Conservation (phyloP, 2,329 filamentous ascomycete genomes). For the Fusarium sp. region DNA sequence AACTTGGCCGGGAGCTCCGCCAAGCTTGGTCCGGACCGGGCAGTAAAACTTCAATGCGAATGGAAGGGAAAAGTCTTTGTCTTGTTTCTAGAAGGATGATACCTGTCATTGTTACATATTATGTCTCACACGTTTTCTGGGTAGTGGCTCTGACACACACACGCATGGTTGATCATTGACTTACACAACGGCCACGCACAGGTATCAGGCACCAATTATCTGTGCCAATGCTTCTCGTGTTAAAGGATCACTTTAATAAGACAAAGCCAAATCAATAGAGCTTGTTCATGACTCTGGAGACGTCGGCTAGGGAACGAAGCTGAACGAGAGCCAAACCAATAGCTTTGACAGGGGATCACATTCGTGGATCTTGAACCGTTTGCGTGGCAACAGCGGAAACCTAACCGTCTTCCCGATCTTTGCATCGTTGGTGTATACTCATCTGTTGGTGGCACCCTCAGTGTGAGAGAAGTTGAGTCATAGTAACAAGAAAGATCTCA, state of each 20-base stretch:
- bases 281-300: not conserved
- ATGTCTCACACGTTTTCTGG: conserved; percentile 13
- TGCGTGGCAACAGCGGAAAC: conserved; percentile 7
- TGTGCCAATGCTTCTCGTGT: not conserved
- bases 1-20: conserved; percentile 31
- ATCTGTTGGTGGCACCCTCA: conserved; percentile 3
- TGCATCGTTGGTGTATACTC: conserved; percentile 13
- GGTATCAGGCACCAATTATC: not conserved
- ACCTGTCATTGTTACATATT: not conserved
- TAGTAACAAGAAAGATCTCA: not conserved
- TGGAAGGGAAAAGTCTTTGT: conserved; percentile 16
- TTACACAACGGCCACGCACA: conserved; percentile 7
- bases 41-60: not conserved
- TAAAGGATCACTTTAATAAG: not conserved
- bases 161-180: not conserved
- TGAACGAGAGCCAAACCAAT: conserved; percentile 26
- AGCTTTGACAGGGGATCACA: conserved; percentile 8
- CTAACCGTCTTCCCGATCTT: conserved; percentile 8
- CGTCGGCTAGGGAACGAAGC: conserved; percentile 19
- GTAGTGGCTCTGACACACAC: conserved; percentile 2
- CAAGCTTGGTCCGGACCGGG: conserved; percentile 5
- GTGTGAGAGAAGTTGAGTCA: conserved; percentile 9
- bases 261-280: not conserved
- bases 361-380: conserved; percentile 13
- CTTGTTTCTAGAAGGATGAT: conserved; percentile 11